Conservation (phyloP, 83 land plant species). For the Thuja plicata region DNA sequence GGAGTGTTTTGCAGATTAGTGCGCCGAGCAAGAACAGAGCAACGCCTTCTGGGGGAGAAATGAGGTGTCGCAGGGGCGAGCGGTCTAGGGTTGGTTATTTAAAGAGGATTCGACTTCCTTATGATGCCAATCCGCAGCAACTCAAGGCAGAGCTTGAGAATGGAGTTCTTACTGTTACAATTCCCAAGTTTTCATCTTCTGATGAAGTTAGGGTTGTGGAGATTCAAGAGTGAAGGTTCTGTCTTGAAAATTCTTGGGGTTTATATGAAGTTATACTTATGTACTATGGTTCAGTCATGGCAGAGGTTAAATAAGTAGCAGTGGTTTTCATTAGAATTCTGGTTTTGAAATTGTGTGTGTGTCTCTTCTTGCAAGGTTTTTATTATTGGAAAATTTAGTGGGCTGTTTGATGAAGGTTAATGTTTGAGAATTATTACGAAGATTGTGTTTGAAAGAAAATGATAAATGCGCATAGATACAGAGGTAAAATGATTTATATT, state of each 20-base stretch:
- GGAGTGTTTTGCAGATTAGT: slow-evolving; percentile 10
- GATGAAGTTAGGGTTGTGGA: slow-evolving; percentile 6
- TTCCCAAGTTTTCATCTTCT: neutral
- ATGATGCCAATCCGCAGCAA: neutral
- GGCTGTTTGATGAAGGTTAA: too few species aligned
- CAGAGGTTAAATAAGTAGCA: neutral
- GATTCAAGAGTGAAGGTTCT: neutral
- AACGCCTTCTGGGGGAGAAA: neutral
- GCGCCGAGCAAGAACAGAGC: neutral
- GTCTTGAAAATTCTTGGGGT: neutral
- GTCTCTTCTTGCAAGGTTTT: too few species aligned
- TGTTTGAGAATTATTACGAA: too few species aligned
- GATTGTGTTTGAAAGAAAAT: too few species aligned
- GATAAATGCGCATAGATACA: too few species aligned
- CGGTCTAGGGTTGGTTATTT: slow-evolving; percentile 6
- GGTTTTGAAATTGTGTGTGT: too few species aligned
- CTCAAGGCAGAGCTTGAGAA: slow-evolving; percentile 8
- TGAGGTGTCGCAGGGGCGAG: neutral
- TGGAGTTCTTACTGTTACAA: slow-evolving; percentile 9
- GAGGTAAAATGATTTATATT: too few species aligned
- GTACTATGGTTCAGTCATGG: neutral
- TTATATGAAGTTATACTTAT: neutral
- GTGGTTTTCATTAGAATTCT: too few species aligned
- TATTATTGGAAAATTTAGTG: too few species aligned
- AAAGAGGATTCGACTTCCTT: slow-evolving; percentile 5